Evolutionary conservation across 768 basidiomycete genomes (phyloP), one percentile per base, ranked within the genome.

Genomic region (Gelatoporia subvermispora): DNA sequence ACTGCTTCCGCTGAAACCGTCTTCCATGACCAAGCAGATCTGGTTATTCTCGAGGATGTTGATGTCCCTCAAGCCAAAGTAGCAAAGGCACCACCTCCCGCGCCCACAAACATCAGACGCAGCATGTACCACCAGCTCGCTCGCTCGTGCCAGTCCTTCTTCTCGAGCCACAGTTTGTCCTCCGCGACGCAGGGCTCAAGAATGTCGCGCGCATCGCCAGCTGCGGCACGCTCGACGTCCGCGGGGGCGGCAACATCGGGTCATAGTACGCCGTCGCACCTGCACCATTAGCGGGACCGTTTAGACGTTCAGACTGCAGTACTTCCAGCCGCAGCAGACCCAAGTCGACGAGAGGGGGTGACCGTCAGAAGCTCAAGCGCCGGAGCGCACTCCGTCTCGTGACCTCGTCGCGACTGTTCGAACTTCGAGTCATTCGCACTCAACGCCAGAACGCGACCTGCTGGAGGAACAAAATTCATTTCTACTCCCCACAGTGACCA

Each of bases 171-270:
- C 17, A 75, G 75, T 59, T 82, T 82, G 45, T 74, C 63, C 11
- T 73, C 65, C 85, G 74, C 1, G 81, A 83, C 1, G 84, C 75
- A 0, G 85, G 86, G 3, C 82, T 77, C 45, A 86, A 77, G 68
- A 86, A 86, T 1, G 85, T 82, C 0, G 77, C 69, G 21, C 85
- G 78, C 70, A 88, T 87, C 13, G 72, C 55, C 31, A 63, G 75
- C 35, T 73, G 75, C 1, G 71, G 65, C 18, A 70, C 74, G 4
- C 56, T 58, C 45, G 63, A 60, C 23, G 59, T 65, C 24, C 78
- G 63, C 13, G 79, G 77, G 43, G 76, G 52, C 4, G 42, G 28
- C 10, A 21, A 56, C 42, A 15, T 53, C 53, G 47, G 41, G 35
- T 31, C 28, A 31, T 31, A 31, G 28, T 31, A 28, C 42, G 35